phyloP scores from a whole-genome alignment of 2,329 filamentous ascomycete species.

The Aspergillus nomiae region DNA sequence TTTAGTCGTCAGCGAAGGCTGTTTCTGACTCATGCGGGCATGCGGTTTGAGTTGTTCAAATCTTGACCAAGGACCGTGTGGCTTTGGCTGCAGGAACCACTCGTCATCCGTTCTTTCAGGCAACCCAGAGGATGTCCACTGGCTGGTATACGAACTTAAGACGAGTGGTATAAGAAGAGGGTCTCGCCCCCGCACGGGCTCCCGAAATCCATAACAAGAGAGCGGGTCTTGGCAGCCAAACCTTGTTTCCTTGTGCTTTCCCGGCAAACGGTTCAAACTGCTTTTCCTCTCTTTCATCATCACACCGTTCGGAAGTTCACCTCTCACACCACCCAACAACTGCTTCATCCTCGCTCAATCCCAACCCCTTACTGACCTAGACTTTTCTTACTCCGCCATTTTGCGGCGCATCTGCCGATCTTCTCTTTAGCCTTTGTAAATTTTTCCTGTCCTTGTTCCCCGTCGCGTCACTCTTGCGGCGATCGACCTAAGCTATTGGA shows the following conservation, averaged over 20 bases:
- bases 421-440: neutral
- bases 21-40: too few relatives aligned
- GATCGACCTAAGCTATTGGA: constrained; percentile 4
- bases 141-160: too few relatives aligned
- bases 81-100: too few relatives aligned
- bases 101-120: too few relatives aligned
- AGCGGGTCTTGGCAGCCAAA: constrained; percentile 18
- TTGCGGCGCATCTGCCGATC: neutral
- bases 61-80: too few relatives aligned
- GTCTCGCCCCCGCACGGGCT: constrained; percentile 18
- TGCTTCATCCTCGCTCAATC: neutral
- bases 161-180: neutral
- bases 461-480: constrained; percentile 17
- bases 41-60: too few relatives aligned
- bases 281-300: constrained; percentile 20
- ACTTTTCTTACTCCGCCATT: neutral
- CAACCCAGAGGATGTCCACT: too few relatives aligned
- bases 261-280: neutral
- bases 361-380: neutral
- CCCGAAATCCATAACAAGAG: constrained; percentile 7
- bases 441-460: neutral
- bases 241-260: constrained; percentile 13
- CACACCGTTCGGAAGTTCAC: neutral
- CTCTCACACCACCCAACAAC: neutral
- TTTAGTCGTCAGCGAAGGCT: too few relatives aligned